Percentiles rank a stretch among this genome's conserved stretches.
Conservation (phyloP, 768 basidiomycete genomes). For the Paxillus involutus region DNA sequence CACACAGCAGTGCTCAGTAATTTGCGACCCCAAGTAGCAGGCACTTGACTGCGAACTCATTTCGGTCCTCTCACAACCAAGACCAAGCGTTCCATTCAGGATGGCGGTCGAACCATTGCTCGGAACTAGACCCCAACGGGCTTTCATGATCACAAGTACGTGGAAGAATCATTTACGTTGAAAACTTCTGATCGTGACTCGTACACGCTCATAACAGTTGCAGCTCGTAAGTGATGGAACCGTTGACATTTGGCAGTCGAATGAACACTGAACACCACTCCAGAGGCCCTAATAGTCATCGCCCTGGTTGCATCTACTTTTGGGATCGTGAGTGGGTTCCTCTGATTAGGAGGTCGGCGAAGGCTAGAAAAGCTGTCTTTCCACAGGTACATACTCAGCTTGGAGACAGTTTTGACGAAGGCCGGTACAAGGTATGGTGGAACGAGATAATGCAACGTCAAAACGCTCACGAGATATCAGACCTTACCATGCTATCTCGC, state of each 20-base stretch:
- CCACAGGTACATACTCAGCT: constrained; percentile 46
- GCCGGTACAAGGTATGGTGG: constrained; percentile 51
- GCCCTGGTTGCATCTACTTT: constrained; percentile 75
- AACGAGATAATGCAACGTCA: background rate
- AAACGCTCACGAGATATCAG: constrained; percentile 34
- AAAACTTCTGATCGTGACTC: constrained; percentile 3
- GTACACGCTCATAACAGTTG: constrained; percentile 36
- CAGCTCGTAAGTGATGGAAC: constrained; percentile 54
- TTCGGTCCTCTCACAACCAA: constrained; percentile 11
- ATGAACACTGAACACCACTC: constrained; percentile 3
- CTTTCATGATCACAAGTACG: constrained; percentile 73
- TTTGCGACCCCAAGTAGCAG: background rate
- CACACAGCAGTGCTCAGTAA: constrained; percentile 1
- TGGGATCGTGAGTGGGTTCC: constrained; percentile 46
- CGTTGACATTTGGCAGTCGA: background rate
- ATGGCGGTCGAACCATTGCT: constrained; percentile 77
- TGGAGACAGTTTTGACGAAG: constrained; percentile 14
- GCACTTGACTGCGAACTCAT: background rate
- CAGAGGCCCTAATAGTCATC: constrained; percentile 76
- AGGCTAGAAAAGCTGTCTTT: constrained; percentile 3
- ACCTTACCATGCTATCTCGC: constrained; percentile 85
- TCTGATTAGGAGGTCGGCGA: background rate
- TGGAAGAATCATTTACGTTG: constrained; percentile 4
- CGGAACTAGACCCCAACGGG: constrained; percentile 68
- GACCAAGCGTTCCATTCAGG: constrained; percentile 16